phyloP scores from a whole-genome alignment of 2,329 filamentous ascomycete species.

The Penicillium sp. region DNA sequence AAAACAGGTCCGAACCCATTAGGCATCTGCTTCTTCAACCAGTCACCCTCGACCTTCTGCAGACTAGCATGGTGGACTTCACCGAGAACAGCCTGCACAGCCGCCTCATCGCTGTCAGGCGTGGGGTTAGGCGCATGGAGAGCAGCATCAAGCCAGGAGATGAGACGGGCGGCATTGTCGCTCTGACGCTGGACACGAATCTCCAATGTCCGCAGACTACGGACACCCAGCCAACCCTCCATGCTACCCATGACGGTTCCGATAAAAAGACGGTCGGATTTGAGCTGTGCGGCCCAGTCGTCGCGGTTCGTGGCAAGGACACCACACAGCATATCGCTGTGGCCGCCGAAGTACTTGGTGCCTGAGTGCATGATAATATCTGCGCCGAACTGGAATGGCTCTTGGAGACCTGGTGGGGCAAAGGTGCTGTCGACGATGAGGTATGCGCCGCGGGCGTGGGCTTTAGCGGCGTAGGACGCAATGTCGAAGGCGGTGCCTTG shows the following conservation, averaged over 20 bases:
- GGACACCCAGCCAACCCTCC: slow-evolving; percentile 87
- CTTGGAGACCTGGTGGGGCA: slow-evolving; percentile 81
- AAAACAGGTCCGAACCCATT: slow-evolving; percentile 89
- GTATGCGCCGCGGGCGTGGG: slow-evolving; percentile 68
- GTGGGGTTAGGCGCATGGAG: slow-evolving; percentile 40
- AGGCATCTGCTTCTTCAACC: slow-evolving; percentile 87
- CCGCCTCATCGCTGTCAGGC: slow-evolving; percentile 41
- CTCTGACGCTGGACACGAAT: slow-evolving; percentile 77
- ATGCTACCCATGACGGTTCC: slow-evolving; percentile 84
- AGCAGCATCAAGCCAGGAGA: slow-evolving; percentile 64
- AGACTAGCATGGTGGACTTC: slow-evolving; percentile 74
- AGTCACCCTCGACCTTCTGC: slow-evolving; percentile 65
- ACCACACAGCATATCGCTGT: slow-evolving; percentile 89
- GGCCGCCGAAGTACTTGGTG: slow-evolving; percentile 94
- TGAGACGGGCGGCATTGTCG: slow-evolving; percentile 65
- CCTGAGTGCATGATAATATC: slow-evolving; percentile 90
- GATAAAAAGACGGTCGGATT: slow-evolving; percentile 68
- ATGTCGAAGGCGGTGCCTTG: slow-evolving; percentile 78
- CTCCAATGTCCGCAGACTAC: slow-evolving; percentile 81
- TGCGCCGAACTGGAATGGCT: slow-evolving; percentile 77
- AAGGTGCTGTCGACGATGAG: slow-evolving; percentile 90
- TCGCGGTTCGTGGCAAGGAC: slow-evolving; percentile 64
- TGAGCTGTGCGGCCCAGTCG: slow-evolving; percentile 61
- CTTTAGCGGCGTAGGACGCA: slow-evolving; percentile 66
- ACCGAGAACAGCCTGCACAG: slow-evolving; percentile 55